Base-by-base conservation (phyloP, 2,329 filamentous ascomycete species). In the Chaetoscypha palmicola region DNA sequence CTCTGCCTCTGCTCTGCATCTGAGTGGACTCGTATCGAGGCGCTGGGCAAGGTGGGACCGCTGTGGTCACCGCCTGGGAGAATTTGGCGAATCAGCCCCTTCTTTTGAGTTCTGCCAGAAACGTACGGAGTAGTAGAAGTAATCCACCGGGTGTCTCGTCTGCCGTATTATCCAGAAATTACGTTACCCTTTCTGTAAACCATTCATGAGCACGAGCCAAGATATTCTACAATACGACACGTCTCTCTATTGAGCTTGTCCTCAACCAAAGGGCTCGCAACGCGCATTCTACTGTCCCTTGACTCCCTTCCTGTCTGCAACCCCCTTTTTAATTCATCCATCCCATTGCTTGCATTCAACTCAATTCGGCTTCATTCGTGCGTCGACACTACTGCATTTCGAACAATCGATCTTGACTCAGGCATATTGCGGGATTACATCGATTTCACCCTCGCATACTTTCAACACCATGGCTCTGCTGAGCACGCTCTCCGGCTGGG, bases 401-500 rank as follows among this genome's bases (percentile, higher is more conserved):
- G 12, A 12, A 28, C 24, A 12, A 12, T 12, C 7, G 24, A 31
- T n/a, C 37, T 39, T 31, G 23, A 21, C 31, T n/a, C 26, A 24
- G 31, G 37, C 23, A 11, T 17, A 9, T 33, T 33, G 8, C 42
- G 44, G 23, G n/a, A n/a, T n/a, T n/a, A n/a, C n/a, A n/a, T n/a
- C n/a, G n/a, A n/a, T n/a, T n/a, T n/a, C n/a, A n/a, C n/a, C n/a
- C n/a, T n/a, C n/a, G n/a, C n/a, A n/a, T n/a, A n/a, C n/a, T n/a
- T 24, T 14, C 41, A 33, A 26, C 24, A 48, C 16, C n/a, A 57
- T 57, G 49, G 47, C 51, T 35, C 43, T 53, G n/a, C 32, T 48
- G 24, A 54, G 46, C n/a, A 66, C 65, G 42, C 57, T 63, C 52
- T 62, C 60, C 49, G 64, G 65, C 45, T 68, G 61, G 59, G 59